Evolutionary conservation across 768 basidiomycete genomes (phyloP), one percentile per base, ranked within the genome.

Genomic region (Cystofilobasidium macerans): DNA sequence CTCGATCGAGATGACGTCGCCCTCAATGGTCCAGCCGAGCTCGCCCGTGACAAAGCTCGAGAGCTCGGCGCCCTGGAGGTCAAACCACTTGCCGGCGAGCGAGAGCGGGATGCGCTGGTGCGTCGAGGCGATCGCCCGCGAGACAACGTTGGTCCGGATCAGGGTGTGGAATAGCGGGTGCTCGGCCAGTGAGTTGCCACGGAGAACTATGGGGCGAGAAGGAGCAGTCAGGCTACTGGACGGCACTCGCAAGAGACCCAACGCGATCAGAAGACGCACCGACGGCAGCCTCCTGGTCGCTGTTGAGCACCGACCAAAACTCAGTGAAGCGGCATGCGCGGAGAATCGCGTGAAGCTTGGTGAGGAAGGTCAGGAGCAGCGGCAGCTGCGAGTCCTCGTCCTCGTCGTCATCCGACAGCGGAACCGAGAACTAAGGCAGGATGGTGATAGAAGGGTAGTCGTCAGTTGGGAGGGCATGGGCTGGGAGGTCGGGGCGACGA

Each of bases 1-100:
- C 24, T 45, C 58, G 38, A 60, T 42, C 16, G 64, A 67, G 24
- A 74, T 73, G 2, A 64, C 57, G 0, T 74, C 74, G n/a, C 73
- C 76, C 61, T 76, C 72, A 9, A 75, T 69, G 36, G 59, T 71
- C 76, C 76, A 77, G 48, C 74, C 73, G 11, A 74, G 63, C 42
- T 69, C 67, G 20, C 65, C 69, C 20, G 30, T 48, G 32, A 70
- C 67, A 68, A 73, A 77, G n/a, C 51, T 33, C 22, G 57, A 53
- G 51, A 72, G 63, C 38, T 76, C 72, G 2, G 18, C 57, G 11
- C 64, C 54, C 22, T 71, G 45, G 9, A 77, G 57, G 62, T 75
- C 71, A 59, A 77, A 70, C 76, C 76, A 77, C 68, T 71, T 69
- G 33, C 70, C 64, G 24, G 74, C 64, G 33, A 73, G 73, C 13